Evolutionary conservation across 2,329 filamentous ascomycete species (phyloP).

Genomic region (Aspergillus sp.): DNA sequence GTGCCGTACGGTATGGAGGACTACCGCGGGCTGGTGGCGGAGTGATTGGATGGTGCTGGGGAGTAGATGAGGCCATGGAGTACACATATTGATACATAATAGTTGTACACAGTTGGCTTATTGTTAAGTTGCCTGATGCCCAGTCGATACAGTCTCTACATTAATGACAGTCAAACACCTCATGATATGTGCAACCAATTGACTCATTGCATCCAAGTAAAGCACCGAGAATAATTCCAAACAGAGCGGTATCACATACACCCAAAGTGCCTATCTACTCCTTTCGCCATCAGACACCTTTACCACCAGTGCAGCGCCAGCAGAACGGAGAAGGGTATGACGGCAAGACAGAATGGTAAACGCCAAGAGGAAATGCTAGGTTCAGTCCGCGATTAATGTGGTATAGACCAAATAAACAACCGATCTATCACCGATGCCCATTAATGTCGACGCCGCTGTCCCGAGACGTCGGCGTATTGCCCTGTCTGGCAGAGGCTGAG

Average conservation of each 20-base stretch:
- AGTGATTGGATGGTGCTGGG: not conserved
- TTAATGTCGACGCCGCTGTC: not conserved
- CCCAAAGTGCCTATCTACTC: too few species aligned
- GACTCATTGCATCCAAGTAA: too few species aligned
- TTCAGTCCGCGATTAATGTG: slow-evolving; percentile 2
- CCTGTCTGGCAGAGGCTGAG: not conserved
- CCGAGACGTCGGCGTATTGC: not conserved
- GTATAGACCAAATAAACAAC: slow-evolving; percentile 3
- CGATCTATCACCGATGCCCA: not conserved
- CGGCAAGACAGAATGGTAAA: not conserved
- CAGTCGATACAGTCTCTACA: too few species aligned
- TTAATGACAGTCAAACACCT: too few species aligned
- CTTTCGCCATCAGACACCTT: too few species aligned
- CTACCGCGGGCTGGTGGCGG: not conserved
- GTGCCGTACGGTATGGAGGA: not conserved
- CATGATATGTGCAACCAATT: too few species aligned
- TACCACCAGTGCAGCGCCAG: too few species aligned
- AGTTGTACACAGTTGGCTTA: too few species aligned
- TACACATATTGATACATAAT: not conserved
- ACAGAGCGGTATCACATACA: too few species aligned
- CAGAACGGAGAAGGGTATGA: too few species aligned
- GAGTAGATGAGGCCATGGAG: not conserved
- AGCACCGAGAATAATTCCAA: too few species aligned
- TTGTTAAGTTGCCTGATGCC: too few species aligned
- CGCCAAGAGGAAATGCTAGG: not conserved